Evolutionary conservation across 1,284 basidiomycete species (phyloP), one percentile per base, ranked within the genome.

Genomic region (Marasmius tenuissimus): DNA sequence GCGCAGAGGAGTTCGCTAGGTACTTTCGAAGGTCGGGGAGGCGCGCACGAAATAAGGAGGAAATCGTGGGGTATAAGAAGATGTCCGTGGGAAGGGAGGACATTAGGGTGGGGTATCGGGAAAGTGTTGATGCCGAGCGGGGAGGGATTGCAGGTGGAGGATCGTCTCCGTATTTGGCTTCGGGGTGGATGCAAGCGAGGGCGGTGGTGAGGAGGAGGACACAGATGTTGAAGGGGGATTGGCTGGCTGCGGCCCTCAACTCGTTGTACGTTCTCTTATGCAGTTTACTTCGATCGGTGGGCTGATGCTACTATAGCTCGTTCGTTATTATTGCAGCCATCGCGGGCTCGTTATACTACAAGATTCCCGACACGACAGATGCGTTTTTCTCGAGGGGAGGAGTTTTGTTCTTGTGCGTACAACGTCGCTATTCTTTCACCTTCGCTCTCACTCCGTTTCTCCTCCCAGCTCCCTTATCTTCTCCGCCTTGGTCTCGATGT

Each of bases 351-450:
- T 83, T 91, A 39, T 97, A 93, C 78, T 80, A 89, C 64, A 78
- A 84, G 4, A 75, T 89, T 55, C 78, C 86, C 0, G 77, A 86
- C 16, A 73, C 78, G 5, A 93, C 94, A 0, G 72, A 76, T 0
- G 88, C 86, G 12, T 91, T 86, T 72, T 96, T 91, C 79, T 88
- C 89, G 14, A 85, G 93, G 20, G 93, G 93, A 3, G 94, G 93
- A 76, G 78, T 88, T 22, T 73, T 91, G 8, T 91, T 88, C 77
- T 90, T 89, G 86, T 88, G 62, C 40, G 82, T 73, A 14, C 37
- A 3, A 40, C 11, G 22, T 59, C 4, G 51, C 48, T 20, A 18
- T 7, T 39, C 45, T 40, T 5, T 40, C n/a, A 4, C 58, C 53
- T 38, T 39, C 47, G 22, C 10, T 3, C 2, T 54, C 0, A 39